Percentiles rank a stretch among this genome's conserved stretches.
phyloP scores from a whole-genome alignment of 225 moss, liverwort and hornwort species.

The Marchantia paleacea region DNA sequence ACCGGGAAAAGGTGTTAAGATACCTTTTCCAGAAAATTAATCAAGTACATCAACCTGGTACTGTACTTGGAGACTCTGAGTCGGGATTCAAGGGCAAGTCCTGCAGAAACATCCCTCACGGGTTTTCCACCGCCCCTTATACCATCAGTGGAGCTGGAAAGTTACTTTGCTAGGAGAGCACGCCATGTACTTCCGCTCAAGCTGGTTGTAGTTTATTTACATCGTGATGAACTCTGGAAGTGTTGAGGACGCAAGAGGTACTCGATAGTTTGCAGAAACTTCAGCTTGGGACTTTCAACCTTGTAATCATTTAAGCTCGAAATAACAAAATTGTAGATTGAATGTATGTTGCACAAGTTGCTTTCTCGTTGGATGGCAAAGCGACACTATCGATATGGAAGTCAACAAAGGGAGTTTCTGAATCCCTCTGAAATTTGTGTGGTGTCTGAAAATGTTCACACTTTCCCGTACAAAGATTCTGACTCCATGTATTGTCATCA shows the following conservation, averaged over 20 bases:
- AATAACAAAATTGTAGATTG: no score
- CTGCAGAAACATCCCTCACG: slow-evolving; percentile 1
- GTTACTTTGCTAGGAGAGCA: slow-evolving; percentile 18
- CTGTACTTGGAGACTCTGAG: neutral
- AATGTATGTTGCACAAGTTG: no score
- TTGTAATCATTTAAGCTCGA: no score
- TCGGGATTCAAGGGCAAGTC: neutral
- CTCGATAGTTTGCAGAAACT: neutral
- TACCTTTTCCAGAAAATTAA: slow-evolving; percentile 65
- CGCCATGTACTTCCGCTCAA: neutral
- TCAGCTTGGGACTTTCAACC: no score
- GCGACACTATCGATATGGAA: no score
- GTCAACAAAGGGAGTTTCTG: no score
- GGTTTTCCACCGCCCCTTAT: slow-evolving; percentile 20
- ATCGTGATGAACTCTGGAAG: neutral
- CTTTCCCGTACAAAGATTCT: no score
- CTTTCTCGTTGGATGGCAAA: no score
- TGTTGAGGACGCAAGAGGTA: neutral
- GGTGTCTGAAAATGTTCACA: no score
- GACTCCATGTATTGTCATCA: no score
- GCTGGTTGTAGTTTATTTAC: neutral
- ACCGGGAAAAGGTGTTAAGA: slow-evolving; percentile 63
- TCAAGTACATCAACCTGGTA: slow-evolving; percentile 20
- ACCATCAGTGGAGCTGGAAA: slow-evolving; percentile 32
- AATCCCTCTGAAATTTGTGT: no score